phyloP scores from a whole-genome alignment of 106 monocot genomes.

The Acanthochlamys bracteata region DNA sequence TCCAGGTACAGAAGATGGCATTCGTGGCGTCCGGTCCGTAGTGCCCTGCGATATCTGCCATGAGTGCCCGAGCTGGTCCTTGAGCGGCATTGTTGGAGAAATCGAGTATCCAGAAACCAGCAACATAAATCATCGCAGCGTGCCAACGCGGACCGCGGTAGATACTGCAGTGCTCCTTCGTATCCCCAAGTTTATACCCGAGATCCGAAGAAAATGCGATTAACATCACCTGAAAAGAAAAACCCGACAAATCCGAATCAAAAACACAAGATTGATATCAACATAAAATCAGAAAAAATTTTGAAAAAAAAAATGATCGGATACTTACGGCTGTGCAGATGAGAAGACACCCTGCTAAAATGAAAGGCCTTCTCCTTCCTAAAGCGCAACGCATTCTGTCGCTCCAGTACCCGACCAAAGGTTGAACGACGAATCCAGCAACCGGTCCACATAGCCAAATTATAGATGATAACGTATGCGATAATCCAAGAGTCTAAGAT shows the following conservation, averaged over 20 bases:
- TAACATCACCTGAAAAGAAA: conserved; percentile 41
- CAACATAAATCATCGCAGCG: conserved; percentile 70
- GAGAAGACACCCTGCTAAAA: conserved; percentile 57
- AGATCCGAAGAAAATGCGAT: conserved; percentile 91
- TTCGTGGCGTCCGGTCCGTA: conserved; percentile 63
- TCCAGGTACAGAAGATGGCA: conserved; percentile 96
- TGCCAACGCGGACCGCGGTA: conserved; percentile 77
- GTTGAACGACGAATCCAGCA: conserved; percentile 91
- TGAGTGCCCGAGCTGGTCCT: conserved; percentile 94
- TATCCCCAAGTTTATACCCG: conserved; percentile 73
- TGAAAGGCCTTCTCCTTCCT: conserved; percentile 86
- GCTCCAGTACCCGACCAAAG: conserved; percentile 83
- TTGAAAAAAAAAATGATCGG: not conserved
- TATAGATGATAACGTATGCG: conserved; percentile 77
- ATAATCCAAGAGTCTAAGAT: conserved; percentile 81
- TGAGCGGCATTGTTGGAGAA: conserved; percentile 94
- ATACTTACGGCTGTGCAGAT: conserved; percentile 69
- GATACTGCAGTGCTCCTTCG: conserved; percentile 74
- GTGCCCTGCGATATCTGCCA: conserved; percentile 87
- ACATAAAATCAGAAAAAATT: not conserved
- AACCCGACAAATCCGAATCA: too few species aligned
- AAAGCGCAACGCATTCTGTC: conserved; percentile 55
- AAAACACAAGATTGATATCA: not conserved
- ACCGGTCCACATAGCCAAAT: conserved; percentile 98
- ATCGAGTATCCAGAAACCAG: conserved; percentile 96